Percentiles rank a stretch among this genome's conserved stretches.
Conservation (phyloP, 306 rosid species). For the Inga laurina region DNA sequence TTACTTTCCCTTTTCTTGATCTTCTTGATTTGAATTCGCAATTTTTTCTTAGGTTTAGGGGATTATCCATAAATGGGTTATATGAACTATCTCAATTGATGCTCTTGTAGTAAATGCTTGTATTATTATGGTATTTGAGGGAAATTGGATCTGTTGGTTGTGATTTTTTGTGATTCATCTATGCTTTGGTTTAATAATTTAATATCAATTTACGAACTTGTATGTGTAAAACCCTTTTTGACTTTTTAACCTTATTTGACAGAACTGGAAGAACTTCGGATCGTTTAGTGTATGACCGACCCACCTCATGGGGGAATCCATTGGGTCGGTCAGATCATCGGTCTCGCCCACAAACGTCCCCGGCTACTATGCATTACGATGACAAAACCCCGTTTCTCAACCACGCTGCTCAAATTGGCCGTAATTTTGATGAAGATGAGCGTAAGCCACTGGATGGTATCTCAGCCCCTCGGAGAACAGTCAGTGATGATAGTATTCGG, state of each 20-base stretch:
- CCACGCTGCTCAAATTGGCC: conserved; percentile 73
- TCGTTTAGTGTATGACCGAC: conserved; percentile 73
- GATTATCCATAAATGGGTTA: conserved; percentile 9
- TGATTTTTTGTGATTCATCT: not conserved
- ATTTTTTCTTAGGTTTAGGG: conserved; percentile 3
- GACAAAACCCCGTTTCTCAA: conserved; percentile 73
- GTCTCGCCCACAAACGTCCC: conserved; percentile 87
- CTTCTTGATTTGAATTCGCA: not conserved
- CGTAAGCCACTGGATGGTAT: conserved; percentile 85
- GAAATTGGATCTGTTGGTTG: conserved; percentile 36
- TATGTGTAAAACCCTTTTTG: conserved; percentile 11
- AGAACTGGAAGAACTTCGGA: conserved; percentile 74
- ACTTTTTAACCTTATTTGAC: not conserved
- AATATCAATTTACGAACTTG: conserved; percentile 38
- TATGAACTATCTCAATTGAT: not conserved
- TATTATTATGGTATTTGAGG: not conserved
- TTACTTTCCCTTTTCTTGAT: not conserved
- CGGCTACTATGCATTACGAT: conserved; percentile 76
- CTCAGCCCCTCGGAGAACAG: conserved; percentile 66
- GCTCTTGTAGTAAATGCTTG: not conserved
- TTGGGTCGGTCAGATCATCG: conserved; percentile 75
- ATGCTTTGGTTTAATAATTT: conserved; percentile 1
- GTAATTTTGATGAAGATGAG: conserved; percentile 97
- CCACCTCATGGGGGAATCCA: conserved; percentile 71
- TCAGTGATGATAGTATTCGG: conserved; percentile 71